These are phyloP conservation scores for Pulveroboletus sp. DNA, from an alignment of 768 basidiomycete species.

Conservation along the genomic window DNA sequence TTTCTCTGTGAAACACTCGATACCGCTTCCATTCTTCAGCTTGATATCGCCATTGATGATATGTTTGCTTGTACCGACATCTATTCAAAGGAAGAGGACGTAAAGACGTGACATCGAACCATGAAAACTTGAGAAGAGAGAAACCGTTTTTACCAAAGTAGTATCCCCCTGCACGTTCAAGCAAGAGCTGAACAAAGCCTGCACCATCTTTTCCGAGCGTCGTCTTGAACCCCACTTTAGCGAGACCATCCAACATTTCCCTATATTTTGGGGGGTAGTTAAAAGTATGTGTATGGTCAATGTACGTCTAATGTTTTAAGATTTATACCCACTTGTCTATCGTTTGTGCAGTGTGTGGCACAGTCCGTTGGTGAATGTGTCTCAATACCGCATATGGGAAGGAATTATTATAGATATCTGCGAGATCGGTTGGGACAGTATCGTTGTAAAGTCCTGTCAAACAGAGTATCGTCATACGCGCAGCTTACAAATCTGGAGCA, in stretches of 20 bases:
- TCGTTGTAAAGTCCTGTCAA: conserved; percentile 18
- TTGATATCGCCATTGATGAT: conserved; percentile 48
- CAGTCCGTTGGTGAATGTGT: conserved; percentile 18
- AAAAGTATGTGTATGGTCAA: too few species aligned
- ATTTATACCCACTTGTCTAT: conserved; percentile 22
- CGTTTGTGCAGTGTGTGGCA: conserved; percentile 17
- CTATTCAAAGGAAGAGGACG: conserved; percentile 6
- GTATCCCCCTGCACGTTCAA: conserved; percentile 34
- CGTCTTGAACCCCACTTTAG: conserved; percentile 35
- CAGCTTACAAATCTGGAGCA: background rate
- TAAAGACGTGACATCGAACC: background rate
- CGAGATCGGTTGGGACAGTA: conserved; percentile 18
- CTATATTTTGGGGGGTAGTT: conserved; percentile 12
- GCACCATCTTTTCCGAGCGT: conserved; percentile 32
- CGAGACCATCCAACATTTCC: conserved; percentile 34
- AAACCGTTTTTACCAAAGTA: conserved; percentile 32
- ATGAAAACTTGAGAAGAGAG: too few species aligned
- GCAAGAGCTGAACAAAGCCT: conserved; percentile 29
- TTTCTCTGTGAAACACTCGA: conserved; percentile 28
- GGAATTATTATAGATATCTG: conserved; percentile 14
- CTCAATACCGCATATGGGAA: conserved; percentile 14
- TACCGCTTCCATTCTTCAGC: conserved; percentile 40
- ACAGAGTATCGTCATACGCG: background rate
- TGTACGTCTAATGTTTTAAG: background rate
- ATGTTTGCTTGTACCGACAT: conserved; percentile 38